Conservation (phyloP, 805 yeast genomes). For the Wilhelminamyces savonicus region DNA sequence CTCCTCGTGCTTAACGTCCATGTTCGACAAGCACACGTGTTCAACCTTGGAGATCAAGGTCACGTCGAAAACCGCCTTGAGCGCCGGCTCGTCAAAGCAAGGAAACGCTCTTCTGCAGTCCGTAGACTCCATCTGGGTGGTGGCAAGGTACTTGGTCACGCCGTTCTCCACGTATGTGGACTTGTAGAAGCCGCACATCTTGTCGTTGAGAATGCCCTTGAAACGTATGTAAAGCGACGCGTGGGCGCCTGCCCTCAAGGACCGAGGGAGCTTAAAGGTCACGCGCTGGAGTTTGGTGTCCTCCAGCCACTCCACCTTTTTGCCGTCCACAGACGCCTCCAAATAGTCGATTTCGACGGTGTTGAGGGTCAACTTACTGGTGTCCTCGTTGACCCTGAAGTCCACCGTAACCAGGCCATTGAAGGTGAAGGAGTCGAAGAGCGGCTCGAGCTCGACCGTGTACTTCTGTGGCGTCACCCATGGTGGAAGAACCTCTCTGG, state of each 20-base stretch:
- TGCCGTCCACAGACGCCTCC: constrained; percentile 34
- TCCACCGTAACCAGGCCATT: constrained; percentile 51
- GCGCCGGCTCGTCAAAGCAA: constrained; percentile 77
- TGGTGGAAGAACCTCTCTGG: constrained; percentile 37
- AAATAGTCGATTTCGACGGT: constrained; percentile 58
- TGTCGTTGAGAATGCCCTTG: constrained; percentile 62
- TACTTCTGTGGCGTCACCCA: constrained; percentile 37
- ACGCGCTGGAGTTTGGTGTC: constrained; percentile 34
- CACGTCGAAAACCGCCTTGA: constrained; percentile 67
- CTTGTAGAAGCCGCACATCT: constrained; percentile 80
- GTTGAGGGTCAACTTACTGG: constrained; percentile 50
- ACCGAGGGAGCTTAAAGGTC: constrained; percentile 33
- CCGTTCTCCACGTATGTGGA: constrained; percentile 61
- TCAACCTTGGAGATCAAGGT: constrained; percentile 50
- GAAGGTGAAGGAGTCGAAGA: constrained; percentile 51
- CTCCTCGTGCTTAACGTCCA: constrained; percentile 53
- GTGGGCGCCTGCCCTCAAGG: constrained; percentile 27
- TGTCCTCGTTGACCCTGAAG: constrained; percentile 43
- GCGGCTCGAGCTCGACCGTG: constrained; percentile 35
- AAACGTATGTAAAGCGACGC: constrained; percentile 46
- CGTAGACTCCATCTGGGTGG: constrained; percentile 84
- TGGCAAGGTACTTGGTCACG: constrained; percentile 63
- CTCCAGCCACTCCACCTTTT: constrained; percentile 15
- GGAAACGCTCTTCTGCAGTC: constrained; percentile 88
- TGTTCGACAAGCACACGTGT: constrained; percentile 60